phyloP scores from a whole-genome alignment of 2,329 filamentous ascomycete genomes.

The Scorias spongiosa region DNA sequence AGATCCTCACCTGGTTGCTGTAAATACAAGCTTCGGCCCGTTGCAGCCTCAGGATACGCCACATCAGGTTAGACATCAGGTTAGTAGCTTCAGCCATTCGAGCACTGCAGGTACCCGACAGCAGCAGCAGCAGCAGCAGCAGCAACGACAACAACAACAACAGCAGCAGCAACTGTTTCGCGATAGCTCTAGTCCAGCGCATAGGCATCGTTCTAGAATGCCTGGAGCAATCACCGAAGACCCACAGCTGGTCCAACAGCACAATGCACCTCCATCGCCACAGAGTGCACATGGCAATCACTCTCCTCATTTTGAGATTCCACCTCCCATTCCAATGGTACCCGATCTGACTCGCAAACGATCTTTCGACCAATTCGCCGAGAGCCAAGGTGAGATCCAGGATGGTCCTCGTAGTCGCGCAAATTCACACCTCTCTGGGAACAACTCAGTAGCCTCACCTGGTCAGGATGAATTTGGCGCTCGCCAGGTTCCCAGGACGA shows the following conservation, averaged over 20 bases:
- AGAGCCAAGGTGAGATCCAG: neutral
- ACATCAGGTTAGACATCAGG: neutral
- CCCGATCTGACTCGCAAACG: neutral
- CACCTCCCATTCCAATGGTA: neutral
- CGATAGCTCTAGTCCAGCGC: neutral
- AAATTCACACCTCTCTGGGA: neutral
- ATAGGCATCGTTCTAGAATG: neutral
- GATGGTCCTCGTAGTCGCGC: neutral
- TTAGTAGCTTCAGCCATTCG: neutral
- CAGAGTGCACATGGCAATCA: neutral
- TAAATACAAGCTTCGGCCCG: constrained; percentile 4
- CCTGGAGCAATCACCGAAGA: neutral
- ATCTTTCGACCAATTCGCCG: neutral
- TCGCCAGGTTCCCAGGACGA: constrained; percentile 3
- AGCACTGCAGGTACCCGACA: neutral
- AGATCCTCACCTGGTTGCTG: neutral
- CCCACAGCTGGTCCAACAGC: neutral
- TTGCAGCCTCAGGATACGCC: constrained; percentile 12
- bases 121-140: neutral
- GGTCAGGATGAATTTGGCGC: neutral
- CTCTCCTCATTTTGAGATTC: neutral
- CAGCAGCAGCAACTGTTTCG: neutral
- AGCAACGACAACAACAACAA: neutral
- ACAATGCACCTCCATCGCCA: neutral
- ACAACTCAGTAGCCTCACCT: neutral